Percentiles rank a stretch among this genome's conserved stretches.
Evolutionary conservation across 2,329 filamentous ascomycete genomes (phyloP).

Genomic region (Neonectria hederae): DNA sequence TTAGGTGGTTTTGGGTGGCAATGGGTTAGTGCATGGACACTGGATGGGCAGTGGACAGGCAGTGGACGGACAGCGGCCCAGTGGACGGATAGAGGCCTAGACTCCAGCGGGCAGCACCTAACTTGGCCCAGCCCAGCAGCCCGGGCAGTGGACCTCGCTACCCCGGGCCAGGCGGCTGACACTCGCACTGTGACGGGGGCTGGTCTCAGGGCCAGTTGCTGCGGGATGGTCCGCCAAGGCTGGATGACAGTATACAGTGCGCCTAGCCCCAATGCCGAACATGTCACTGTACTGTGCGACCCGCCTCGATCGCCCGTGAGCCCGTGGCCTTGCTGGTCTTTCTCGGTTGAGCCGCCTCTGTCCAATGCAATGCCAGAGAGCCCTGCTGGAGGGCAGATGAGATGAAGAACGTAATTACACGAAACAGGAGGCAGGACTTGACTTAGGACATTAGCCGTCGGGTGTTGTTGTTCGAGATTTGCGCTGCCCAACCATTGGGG

Average conservation of each 20-base stretch:
- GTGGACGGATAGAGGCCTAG: neutral
- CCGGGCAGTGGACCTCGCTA: conserved; percentile 27
- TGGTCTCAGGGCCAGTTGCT: neutral
- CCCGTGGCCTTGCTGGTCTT: conserved; percentile 28
- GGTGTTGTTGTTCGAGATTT: conserved; percentile 18
- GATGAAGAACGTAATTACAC: conserved; percentile 28
- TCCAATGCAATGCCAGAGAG: conserved; percentile 20
- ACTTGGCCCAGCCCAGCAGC: neutral
- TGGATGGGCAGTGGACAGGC: neutral
- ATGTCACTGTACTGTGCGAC: conserved; percentile 33
- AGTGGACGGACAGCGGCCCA: neutral
- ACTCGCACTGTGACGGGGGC: conserved; percentile 34
- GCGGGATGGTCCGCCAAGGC: neutral
- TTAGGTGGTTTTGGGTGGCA: conserved; percentile 29
- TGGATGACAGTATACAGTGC: conserved; percentile 32
- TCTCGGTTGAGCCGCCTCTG: conserved; percentile 23
- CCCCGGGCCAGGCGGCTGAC: conserved; percentile 14
- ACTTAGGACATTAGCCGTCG: conserved; percentile 11
- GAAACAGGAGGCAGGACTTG: neutral
- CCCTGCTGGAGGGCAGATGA: conserved; percentile 36
- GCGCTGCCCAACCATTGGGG: conserved; percentile 28
- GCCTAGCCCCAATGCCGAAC: conserved; percentile 3
- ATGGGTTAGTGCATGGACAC: neutral
- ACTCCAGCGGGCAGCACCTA: conserved; percentile 1
- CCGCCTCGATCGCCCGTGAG: conserved; percentile 30